phyloP scores from a whole-genome alignment of 1,284 basidiomycete genomes.

The Coniferiporia sulphurascens region DNA sequence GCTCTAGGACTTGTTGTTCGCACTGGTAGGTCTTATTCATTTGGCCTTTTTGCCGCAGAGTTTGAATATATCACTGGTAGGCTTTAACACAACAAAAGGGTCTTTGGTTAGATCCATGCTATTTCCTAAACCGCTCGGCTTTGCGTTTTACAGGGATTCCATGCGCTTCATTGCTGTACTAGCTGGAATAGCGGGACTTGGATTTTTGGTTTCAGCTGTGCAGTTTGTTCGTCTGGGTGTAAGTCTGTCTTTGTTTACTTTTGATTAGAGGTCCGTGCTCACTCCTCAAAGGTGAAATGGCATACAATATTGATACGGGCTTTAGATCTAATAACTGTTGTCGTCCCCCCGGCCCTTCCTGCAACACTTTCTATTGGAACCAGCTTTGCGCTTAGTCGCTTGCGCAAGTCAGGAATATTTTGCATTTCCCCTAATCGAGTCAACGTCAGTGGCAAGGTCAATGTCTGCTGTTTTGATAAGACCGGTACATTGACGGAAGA shows the following conservation, averaged over 20 bases:
- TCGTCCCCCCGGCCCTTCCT: conserved; percentile 96
- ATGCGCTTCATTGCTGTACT: conserved; percentile 95
- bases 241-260: conserved; percentile 26
- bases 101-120: conserved; percentile 96
- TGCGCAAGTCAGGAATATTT: conserved; percentile 88
- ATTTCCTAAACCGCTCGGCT: conserved; percentile 97
- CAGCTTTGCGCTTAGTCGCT: conserved; percentile 87
- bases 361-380: conserved; percentile 98
- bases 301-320: conserved; percentile 90
- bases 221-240: conserved; percentile 92
- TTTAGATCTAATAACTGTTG: conserved; percentile 95
- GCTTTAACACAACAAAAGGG: conserved; percentile 98
- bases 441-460: conserved; percentile 95
- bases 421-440: conserved; percentile 97
- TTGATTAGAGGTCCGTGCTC: neutral
- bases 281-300: conserved; percentile 67
- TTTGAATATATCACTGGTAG: conserved; percentile 32
- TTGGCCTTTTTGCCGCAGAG: conserved; percentile 8
- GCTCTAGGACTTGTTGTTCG: conserved; percentile 89
- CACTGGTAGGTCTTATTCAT: conserved; percentile 54
- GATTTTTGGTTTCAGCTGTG: conserved; percentile 84
- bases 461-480: conserved; percentile 99
- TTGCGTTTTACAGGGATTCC: conserved; percentile 97
- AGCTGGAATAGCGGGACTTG: conserved; percentile 81
- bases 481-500: conserved; percentile 99